Evolutionary conservation across 179 eudicot species (phyloP), one percentile per base, ranked within the genome.

Genomic region (Corrigiola litoralis): DNA sequence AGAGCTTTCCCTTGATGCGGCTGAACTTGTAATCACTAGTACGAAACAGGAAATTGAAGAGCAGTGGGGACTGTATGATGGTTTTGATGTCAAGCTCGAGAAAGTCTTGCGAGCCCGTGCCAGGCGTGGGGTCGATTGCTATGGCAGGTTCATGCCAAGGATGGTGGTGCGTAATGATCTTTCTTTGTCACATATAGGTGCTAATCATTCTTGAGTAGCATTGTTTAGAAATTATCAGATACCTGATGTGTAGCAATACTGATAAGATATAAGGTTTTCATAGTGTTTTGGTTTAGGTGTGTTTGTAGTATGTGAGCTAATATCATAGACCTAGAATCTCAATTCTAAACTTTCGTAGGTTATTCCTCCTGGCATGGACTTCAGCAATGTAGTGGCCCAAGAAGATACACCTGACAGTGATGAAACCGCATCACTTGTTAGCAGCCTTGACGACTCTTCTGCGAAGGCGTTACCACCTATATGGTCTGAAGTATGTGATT

Each of bases 311-410:
- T n/a, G n/a, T n/a, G n/a, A n/a, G n/a, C n/a, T n/a, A n/a, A n/a
- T n/a, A n/a, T n/a, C n/a, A n/a, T n/a, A n/a, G n/a, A n/a, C n/a
- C n/a, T n/a, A n/a, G n/a, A n/a, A n/a, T n/a, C n/a, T n/a, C n/a
- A n/a, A n/a, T n/a, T n/a, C n/a, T n/a, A n/a, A n/a, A n/a, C n/a
- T n/a, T 45, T 51, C 66, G 67, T 81, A 92, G 97, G 83, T 85
- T 44, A 90, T 92, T 45, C 95, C 98, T 46, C 98, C 98, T 53
- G 98, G 98, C 47, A 92, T 92, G 98, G 98, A 92, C 69, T 92
- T 92, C 76, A 75, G 84, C 79, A 87, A 90, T 72, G 85, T 87
- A 67, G 83, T 82, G 66, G 74, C 87, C 53, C 81, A 82, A 70
- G 89, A 84, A 49, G 95, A 90, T 53, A 71, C 79, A 40, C 96